phyloP scores from a whole-genome alignment of 495 filamentous ascomycete species.

The Talaromyces stipitatus region DNA sequence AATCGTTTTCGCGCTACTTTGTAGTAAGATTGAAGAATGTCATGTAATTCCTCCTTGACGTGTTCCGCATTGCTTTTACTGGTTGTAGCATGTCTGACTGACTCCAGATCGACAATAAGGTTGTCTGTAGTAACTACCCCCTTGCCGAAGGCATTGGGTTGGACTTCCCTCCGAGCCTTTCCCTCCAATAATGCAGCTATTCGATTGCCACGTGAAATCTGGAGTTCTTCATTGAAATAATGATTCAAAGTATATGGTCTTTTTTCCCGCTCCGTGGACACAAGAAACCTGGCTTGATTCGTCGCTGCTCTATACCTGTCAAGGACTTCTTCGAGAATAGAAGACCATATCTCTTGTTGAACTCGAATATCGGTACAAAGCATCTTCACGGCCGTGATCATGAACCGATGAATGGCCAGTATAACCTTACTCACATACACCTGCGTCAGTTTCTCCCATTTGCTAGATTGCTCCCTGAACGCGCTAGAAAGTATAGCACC shows the following conservation, averaged over 20 bases:
- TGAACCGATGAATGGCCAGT: conserved; percentile 24
- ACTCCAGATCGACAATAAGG: neutral
- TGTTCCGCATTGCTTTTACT: conserved; percentile 38
- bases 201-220: neutral
- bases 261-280: conserved; percentile 39
- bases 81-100: neutral
- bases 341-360: conserved; percentile 3
- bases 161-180: neutral
- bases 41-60: conserved; percentile 45
- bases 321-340: conserved; percentile 12
- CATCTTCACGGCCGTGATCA: conserved; percentile 19
- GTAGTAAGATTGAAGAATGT: conserved; percentile 54
- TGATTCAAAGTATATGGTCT: conserved; percentile 44
- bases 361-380: conserved; percentile 17
- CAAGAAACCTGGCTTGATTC: conserved; percentile 35
- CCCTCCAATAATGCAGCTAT: conserved; percentile 1
- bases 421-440: neutral
- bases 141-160: neutral
- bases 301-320: conserved; percentile 36
- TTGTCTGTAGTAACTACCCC: neutral
- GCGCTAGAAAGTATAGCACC: conserved; percentile 7
- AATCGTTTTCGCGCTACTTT: conserved; percentile 49
- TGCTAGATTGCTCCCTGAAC: conserved; percentile 4
- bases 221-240: conserved; percentile 42
- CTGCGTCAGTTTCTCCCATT: neutral